These are phyloP conservation scores for Sphagnum tenellum DNA, from an alignment of 225 moss, liverwort and hornwort genomes.

Conservation along the genomic window DNA sequence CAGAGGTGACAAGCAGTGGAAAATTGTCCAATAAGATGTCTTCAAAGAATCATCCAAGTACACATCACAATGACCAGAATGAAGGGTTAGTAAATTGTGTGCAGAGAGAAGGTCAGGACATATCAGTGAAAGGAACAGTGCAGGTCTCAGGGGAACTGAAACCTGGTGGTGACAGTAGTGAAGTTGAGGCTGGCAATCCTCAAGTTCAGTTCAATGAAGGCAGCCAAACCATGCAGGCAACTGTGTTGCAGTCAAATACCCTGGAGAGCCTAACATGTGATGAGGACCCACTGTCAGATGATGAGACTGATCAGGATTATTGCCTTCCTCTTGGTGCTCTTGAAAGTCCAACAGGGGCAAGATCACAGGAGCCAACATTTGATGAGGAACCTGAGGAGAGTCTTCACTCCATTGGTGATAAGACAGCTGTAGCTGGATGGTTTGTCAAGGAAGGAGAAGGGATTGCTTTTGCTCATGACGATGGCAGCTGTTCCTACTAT, in stretches of 20 bases:
- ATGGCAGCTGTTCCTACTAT: constrained; percentile 76
- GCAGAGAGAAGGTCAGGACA: too few relatives aligned
- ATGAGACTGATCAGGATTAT: constrained; percentile 28
- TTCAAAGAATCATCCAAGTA: too few relatives aligned
- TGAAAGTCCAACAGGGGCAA: constrained; percentile 3
- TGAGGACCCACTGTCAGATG: constrained; percentile 41
- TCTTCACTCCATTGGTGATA: constrained; percentile 49
- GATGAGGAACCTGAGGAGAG: constrained; percentile 23
- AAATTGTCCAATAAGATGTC: too few relatives aligned
- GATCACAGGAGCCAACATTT: constrained; percentile 6
- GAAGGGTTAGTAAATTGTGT: too few relatives aligned
- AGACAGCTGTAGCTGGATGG: constrained; percentile 75
- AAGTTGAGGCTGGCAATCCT: too few relatives aligned
- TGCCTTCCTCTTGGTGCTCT: constrained; percentile 10
- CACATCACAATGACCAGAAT: too few relatives aligned
- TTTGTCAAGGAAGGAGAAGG: constrained; percentile 88
- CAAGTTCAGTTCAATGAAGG: not conserved
- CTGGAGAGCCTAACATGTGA: constrained; percentile 48
- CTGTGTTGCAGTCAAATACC: constrained; percentile 12
- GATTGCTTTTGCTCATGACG: constrained; percentile 73
- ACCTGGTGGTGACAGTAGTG: too few relatives aligned
- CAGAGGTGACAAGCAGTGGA: too few relatives aligned
- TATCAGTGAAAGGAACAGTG: too few relatives aligned
- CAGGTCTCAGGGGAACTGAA: too few relatives aligned
- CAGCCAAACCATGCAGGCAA: constrained; percentile 15